Evolutionary conservation across 257 asterid genomes (phyloP).

Genomic region (Verbascum thapsus): DNA sequence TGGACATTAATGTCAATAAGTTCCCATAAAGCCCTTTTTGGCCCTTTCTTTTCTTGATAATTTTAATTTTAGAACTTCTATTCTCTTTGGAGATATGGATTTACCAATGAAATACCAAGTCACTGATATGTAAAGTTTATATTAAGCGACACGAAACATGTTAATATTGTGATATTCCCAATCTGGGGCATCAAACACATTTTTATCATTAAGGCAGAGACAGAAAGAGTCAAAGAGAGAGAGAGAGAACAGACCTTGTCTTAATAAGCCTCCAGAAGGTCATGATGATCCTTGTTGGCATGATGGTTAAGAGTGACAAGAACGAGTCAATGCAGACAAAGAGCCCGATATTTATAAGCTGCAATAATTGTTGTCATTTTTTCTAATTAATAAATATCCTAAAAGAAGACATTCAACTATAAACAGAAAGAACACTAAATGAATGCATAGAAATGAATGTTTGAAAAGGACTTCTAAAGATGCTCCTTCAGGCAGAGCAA

Average conservation of each 20-base stretch:
- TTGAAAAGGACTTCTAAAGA: too few species aligned
- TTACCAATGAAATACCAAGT: constrained; percentile 24
- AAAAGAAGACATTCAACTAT: constrained; percentile 23
- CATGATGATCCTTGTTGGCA: constrained; percentile 81
- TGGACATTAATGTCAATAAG: not conserved
- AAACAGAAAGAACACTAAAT: constrained; percentile 3
- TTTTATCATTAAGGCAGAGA: constrained; percentile 8
- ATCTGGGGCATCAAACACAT: constrained; percentile 10
- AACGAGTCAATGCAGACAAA: constrained; percentile 95
- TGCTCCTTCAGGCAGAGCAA: too few species aligned
- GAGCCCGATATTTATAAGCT: constrained; percentile 87
- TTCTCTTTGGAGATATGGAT: constrained; percentile 5
- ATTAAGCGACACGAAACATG: not conserved
- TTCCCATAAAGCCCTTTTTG: not conserved
- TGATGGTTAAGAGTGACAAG: constrained; percentile 86
- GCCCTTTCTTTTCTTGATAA: not conserved
- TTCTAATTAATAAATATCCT: constrained; percentile 14
- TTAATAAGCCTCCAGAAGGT: constrained; percentile 65
- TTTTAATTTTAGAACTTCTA: not conserved
- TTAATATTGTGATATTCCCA: not conserved
- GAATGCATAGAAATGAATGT: not conserved
- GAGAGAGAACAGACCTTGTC: constrained; percentile 64
- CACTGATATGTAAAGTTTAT: not conserved
- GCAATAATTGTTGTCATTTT: constrained; percentile 40
- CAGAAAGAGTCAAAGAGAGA: constrained; percentile 33